These are phyloP conservation scores for Mycena alexandri DNA, from an alignment of 768 basidiomycete species.

Conservation along the genomic window DNA sequence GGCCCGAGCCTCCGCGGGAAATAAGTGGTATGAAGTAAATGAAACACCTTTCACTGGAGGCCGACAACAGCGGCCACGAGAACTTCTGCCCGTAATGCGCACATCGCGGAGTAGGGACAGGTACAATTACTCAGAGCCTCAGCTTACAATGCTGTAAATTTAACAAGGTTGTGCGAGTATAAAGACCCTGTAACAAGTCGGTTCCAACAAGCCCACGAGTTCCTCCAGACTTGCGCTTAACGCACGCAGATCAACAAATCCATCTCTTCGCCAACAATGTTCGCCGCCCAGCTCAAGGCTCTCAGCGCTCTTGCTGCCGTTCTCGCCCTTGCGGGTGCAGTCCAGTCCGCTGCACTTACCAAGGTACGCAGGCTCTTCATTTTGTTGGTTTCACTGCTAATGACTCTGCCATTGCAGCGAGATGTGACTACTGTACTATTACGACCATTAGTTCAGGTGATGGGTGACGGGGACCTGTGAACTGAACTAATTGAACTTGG, in stretches of 20 bases:
- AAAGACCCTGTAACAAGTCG: constrained; percentile 13
- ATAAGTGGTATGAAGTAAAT: constrained; percentile 13
- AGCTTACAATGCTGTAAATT: constrained; percentile 7
- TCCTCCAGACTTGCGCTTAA: too few relatives aligned
- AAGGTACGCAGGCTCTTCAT: neutral
- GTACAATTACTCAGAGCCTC: constrained; percentile 1
- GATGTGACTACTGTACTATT: constrained; percentile 7
- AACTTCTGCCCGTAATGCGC: neutral
- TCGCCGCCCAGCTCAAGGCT: constrained; percentile 8
- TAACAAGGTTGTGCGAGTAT: constrained; percentile 14
- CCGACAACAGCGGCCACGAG: constrained; percentile 10
- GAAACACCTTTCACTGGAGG: constrained; percentile 2
- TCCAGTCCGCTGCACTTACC: constrained; percentile 8
- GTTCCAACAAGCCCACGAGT: constrained; percentile 7
- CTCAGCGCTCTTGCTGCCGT: constrained; percentile 13
- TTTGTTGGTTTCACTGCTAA: constrained; percentile 9
- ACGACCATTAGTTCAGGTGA: too few relatives aligned
- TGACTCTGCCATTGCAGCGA: constrained; percentile 12
- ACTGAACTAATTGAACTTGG: too few relatives aligned
- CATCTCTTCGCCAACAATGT: constrained; percentile 6
- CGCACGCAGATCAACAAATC: neutral
- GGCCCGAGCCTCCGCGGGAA: constrained; percentile 6
- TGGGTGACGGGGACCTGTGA: too few relatives aligned
- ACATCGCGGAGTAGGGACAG: constrained; percentile 2
- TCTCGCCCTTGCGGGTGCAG: constrained; percentile 11